Evolutionary conservation across 768 basidiomycete species (phyloP).

Genomic region (Agrocybe chaxingu): DNA sequence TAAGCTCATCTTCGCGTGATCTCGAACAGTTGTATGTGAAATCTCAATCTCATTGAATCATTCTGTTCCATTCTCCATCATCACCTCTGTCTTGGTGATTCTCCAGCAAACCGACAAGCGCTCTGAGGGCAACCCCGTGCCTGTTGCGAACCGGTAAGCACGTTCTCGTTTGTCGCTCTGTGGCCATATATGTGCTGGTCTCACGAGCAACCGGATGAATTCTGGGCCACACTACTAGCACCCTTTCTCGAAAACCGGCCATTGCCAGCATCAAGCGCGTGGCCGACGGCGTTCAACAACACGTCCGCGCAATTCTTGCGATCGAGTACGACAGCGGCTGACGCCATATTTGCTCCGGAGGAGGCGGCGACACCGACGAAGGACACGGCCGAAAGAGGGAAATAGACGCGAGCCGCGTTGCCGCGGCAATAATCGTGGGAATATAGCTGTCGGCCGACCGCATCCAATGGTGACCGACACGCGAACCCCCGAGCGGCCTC

Average conservation of each 20-base stretch:
- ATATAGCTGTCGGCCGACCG: constrained; percentile 9
- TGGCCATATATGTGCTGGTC: constrained; percentile 6
- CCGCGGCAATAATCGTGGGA: constrained; percentile 7
- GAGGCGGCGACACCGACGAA: constrained; percentile 1
- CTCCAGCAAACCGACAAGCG: constrained; percentile 50
- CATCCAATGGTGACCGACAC: neutral
- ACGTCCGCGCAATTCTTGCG: constrained; percentile 50
- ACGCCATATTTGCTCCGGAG: constrained; percentile 4
- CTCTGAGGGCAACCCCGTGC: constrained; percentile 49
- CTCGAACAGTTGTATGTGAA: neutral
- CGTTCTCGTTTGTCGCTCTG: constrained; percentile 6
- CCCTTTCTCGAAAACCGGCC: constrained; percentile 43
- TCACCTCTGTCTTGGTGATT: constrained; percentile 10
- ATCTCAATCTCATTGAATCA: neutral
- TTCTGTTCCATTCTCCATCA: constrained; percentile 5
- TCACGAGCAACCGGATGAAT: constrained; percentile 1
- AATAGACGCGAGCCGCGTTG: neutral
- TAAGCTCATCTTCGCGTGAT: constrained; percentile 25
- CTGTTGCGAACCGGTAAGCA: constrained; percentile 51
- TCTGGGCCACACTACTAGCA: constrained; percentile 28
- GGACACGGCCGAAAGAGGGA: constrained; percentile 1
- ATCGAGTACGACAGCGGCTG: constrained; percentile 1
- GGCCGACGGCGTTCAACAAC: constrained; percentile 68
- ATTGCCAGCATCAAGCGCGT: constrained; percentile 46
- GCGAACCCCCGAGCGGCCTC: neutral